Evolutionary conservation across 2,329 filamentous ascomycete species (phyloP), one percentile per base, ranked within the genome.

Genomic region (Nothomitra cinnamomea): DNA sequence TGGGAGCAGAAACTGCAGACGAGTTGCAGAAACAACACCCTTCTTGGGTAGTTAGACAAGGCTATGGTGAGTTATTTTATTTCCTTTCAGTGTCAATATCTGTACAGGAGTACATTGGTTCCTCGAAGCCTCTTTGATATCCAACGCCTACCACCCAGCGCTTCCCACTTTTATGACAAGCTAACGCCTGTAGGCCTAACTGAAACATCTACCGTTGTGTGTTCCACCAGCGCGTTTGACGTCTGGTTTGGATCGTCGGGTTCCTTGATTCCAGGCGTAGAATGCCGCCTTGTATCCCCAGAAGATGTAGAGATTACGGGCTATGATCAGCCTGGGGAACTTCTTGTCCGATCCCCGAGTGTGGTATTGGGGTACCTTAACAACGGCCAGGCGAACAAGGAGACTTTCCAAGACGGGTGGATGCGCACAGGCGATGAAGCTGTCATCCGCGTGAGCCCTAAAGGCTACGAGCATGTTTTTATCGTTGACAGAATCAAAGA

Each of bases 351-450:
- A 63, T 79, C 79, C 0, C 88, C 87, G 0, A 81, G 82, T 1
- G 78, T 94, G 1, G 80, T 85, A 0, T 67, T 95, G 0, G 89
- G 89, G 1, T 95, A 95, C 60, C 70, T 94, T 53, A 84, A 94
- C 68, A 94, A 95, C 62, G 80, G 85, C 45, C 82, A 85, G 61
- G 87, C 89, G 2, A 94, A 82, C 19, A 73, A 76, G 52, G 87
- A 94, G 64, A 92, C 88, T 0, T 95, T 87, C 61, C 72, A 80
- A 1, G 81, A 88, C 58, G 73, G 74, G 57, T 92, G 87, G 79
- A 79, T 94, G 74, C 78, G 77, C 41, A 95, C 89, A 0, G 89
- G 89, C 4, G 89, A 95, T 61, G 86, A 94, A 64, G 87, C 83
- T 0, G 71, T 90, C 2, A 70, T 94, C 10, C 74, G 76, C 1